phyloP scores from a whole-genome alignment of 1,284 basidiomycete genomes.

The Trichosporon sp. region DNA sequence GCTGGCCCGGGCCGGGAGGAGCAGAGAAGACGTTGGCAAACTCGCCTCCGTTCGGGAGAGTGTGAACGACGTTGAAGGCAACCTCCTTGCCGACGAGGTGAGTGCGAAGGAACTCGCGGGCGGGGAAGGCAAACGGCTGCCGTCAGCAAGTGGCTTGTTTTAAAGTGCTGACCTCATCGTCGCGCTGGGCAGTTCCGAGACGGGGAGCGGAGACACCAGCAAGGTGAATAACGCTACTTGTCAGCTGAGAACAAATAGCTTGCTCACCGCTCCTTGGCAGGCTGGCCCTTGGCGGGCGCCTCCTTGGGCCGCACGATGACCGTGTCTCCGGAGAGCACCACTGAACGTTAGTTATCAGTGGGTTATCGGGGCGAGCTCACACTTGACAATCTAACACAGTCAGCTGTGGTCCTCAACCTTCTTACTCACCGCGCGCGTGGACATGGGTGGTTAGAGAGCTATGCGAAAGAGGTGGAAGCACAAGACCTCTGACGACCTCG shows the following conservation, averaged over 20 bases:
- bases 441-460: not conserved
- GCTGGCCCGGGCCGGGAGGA: constrained; percentile 54
- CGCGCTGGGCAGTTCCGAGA: constrained; percentile 73
- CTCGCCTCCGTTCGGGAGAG: constrained; percentile 48
- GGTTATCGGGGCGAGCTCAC: constrained; percentile 34
- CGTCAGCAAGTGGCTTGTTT: not conserved
- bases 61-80: constrained; percentile 54
- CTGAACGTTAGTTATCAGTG: constrained; percentile 56
- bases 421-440: constrained; percentile 11
- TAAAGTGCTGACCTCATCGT: constrained; percentile 71
- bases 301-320: constrained; percentile 73
- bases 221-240: constrained; percentile 74
- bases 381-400: constrained; percentile 52
- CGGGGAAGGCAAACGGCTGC: constrained; percentile 86
- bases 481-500: not conserved
- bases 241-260: not conserved
- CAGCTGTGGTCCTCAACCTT: constrained; percentile 20
- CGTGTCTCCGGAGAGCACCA: constrained; percentile 85
- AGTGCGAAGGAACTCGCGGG: constrained; percentile 85
- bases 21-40: constrained; percentile 54
- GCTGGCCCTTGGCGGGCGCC: constrained; percentile 75
- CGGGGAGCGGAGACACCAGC: constrained; percentile 80
- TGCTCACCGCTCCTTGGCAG: constrained; percentile 78
- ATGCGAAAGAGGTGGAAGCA: not conserved
- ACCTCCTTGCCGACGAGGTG: constrained; percentile 84